phyloP scores from a whole-genome alignment of 495 filamentous ascomycete genomes.

The Trichoderma virens region DNA sequence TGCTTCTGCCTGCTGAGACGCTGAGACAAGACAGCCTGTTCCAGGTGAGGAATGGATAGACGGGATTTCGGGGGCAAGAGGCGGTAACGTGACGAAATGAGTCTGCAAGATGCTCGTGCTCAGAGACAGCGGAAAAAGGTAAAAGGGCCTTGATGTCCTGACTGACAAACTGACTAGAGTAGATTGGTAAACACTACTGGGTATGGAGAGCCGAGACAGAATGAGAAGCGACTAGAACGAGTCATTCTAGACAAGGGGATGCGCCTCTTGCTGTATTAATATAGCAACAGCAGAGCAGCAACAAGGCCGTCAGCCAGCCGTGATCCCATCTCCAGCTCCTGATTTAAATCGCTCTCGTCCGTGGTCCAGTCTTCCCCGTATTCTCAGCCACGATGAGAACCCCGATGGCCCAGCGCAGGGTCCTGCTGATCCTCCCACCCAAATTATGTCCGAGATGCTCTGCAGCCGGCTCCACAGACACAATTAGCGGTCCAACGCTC shows the following conservation, averaged over 20 bases:
- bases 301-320: not conserved
- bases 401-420: not conserved
- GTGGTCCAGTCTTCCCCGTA: not conserved
- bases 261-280: not conserved
- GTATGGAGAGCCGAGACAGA: no score
- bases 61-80: no score
- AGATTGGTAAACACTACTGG: no score
- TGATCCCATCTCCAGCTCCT: not conserved
- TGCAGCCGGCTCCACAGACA: not conserved
- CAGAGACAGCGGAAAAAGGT: not conserved
- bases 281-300: no score
- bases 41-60: no score
- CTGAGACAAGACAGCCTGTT: no score
- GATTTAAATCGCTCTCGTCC: not conserved
- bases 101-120: not conserved
- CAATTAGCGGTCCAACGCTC: not conserved
- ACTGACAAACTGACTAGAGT: no score
- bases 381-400: not conserved
- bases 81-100: not conserved
- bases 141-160: not conserved
- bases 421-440: not conserved
- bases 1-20: not conserved
- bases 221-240: not conserved
- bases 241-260: not conserved
- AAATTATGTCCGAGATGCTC: not conserved